phyloP scores from a whole-genome alignment of 1,139 yeast genomes.

The Taiozyma sp. region DNA sequence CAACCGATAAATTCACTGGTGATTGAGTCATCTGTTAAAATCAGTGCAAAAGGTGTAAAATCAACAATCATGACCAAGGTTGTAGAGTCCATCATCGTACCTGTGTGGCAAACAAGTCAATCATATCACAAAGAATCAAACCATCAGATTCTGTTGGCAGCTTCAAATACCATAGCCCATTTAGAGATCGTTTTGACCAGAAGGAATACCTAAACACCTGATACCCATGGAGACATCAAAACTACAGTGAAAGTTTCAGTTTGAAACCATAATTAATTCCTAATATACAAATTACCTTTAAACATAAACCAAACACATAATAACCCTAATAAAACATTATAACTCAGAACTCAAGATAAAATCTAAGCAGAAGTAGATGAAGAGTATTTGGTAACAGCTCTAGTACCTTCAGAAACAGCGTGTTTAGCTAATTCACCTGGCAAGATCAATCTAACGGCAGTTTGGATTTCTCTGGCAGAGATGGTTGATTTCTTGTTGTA shows the following conservation, averaged over 20 bases:
- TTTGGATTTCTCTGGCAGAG: slow-evolving; percentile 99
- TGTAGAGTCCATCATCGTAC: neutral
- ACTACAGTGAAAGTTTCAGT: neutral
- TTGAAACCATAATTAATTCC: slow-evolving; percentile 24
- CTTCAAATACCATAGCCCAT: neutral
- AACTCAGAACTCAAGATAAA: slow-evolving; percentile 7
- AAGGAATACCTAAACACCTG: too few relatives aligned
- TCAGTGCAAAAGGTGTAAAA: too few relatives aligned
- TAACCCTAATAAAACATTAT: slow-evolving; percentile 22
- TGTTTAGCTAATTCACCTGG: slow-evolving; percentile 99
- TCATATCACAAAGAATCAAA: neutral
- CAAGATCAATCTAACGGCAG: slow-evolving; percentile 98
- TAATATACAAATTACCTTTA: slow-evolving; percentile 24
- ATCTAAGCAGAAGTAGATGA: slow-evolving; percentile 57
- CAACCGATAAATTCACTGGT: too few relatives aligned
- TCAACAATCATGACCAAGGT: neutral
- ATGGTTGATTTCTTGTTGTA: slow-evolving; percentile 99
- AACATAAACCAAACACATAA: slow-evolving; percentile 20
- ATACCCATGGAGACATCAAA: neutral
- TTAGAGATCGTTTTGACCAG: too few relatives aligned
- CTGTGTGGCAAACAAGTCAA: neutral
- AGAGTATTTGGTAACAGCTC: slow-evolving; percentile 99
- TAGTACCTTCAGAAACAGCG: slow-evolving; percentile 99
- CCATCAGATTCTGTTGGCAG: neutral
- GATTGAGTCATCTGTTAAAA: too few relatives aligned